A percentile compares a stretch with the other conserved stretches of the same genome.
Evolutionary conservation across 176 grass and related monocot genomes (phyloP).

Genomic region (Carex parvula): DNA sequence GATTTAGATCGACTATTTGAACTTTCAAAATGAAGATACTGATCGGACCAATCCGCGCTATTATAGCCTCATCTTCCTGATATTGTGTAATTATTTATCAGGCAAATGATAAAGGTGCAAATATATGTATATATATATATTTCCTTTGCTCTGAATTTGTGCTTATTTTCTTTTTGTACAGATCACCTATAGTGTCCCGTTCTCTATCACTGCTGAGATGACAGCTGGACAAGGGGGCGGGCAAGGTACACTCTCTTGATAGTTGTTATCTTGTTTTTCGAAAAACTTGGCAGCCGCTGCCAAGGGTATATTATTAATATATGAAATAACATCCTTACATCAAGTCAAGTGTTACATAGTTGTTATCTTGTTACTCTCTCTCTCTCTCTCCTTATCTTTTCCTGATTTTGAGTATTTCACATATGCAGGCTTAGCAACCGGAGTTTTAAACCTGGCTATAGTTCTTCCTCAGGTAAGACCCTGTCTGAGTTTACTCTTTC

Average conservation of each 20-base stretch:
- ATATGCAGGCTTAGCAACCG: constrained; percentile 78
- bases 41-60: too few relatives aligned
- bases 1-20: not conserved
- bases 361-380: constrained; percentile 9
- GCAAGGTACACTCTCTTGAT: constrained; percentile 51
- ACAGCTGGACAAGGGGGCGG: constrained; percentile 85
- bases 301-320: too few relatives aligned
- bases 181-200: constrained; percentile 95
- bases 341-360: too few relatives aligned
- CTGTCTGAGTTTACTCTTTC: not conserved
- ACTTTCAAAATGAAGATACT: too few relatives aligned
- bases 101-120: not conserved
- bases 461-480: constrained; percentile 75
- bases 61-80: not conserved
- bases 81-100: not conserved
- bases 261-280: not conserved
- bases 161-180: constrained; percentile 19
- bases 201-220: constrained; percentile 83
- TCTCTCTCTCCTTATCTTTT: not conserved
- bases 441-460: constrained; percentile 93
- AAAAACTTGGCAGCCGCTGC: too few relatives aligned
- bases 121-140: not conserved
- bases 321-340: too few relatives aligned
- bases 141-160: not conserved
- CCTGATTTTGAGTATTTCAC: not conserved